A percentile compares a stretch with the other conserved stretches of the same genome.
These are phyloP conservation scores for Olyra latifolia DNA, from an alignment of 176 grass and related monocot species.

Conservation along the genomic window DNA sequence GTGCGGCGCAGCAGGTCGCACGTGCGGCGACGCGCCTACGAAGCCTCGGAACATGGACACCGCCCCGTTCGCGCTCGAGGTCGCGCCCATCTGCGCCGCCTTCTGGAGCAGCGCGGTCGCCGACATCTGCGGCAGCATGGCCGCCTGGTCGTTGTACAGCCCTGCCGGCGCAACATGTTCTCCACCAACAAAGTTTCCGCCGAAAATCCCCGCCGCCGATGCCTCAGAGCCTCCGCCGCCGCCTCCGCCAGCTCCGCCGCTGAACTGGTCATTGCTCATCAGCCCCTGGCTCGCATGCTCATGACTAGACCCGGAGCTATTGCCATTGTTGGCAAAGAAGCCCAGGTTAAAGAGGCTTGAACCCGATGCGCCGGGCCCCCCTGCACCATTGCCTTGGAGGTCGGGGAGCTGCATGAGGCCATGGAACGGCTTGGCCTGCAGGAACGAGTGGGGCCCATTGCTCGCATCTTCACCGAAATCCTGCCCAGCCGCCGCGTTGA, in stretches of 20 bases:
- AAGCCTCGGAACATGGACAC: constrained; percentile 57
- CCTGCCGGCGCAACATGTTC: constrained; percentile 55
- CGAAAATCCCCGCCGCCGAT: constrained; percentile 51
- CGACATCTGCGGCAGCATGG: constrained; percentile 82
- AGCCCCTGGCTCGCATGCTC: constrained; percentile 53
- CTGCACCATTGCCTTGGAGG: constrained; percentile 62
- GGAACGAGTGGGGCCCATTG: constrained; percentile 47
- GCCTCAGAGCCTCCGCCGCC: constrained; percentile 30
- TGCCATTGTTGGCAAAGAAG: constrained; percentile 64
- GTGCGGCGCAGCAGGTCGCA: constrained; percentile 37
- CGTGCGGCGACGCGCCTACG: constrained; percentile 30
- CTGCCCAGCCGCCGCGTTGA: constrained; percentile 47
- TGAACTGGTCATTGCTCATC: constrained; percentile 51
- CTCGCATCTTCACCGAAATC: constrained; percentile 56
- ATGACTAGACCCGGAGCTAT: constrained; percentile 49
- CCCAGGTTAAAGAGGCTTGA: constrained; percentile 64
- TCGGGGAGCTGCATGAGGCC: constrained; percentile 92
- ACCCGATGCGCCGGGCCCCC: constrained; percentile 13
- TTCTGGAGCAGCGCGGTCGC: constrained; percentile 93
- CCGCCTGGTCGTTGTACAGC: constrained; percentile 57
- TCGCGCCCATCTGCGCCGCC: constrained; percentile 93
- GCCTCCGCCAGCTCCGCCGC: constrained; percentile 34
- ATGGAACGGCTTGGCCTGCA: constrained; percentile 81
- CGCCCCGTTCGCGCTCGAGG: constrained; percentile 52
- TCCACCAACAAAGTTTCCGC: constrained; percentile 55